Conservation (phyloP, 2,329 filamentous ascomycete genomes). For the Davidsoniella eucalypti region DNA sequence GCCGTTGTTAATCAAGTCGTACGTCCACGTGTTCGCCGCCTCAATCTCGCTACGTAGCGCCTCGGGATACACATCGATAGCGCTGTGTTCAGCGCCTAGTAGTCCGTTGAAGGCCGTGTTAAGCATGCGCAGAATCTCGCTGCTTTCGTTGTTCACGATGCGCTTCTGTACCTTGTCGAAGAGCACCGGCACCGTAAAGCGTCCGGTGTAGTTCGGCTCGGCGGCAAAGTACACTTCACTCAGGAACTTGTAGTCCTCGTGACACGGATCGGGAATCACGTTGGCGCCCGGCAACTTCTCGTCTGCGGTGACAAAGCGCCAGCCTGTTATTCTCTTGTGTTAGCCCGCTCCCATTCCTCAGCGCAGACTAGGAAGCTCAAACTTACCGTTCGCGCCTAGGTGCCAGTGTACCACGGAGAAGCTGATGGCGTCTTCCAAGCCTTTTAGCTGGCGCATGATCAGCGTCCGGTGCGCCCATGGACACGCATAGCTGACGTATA, state of each 20-base stretch:
- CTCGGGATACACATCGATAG: conserved; percentile 51
- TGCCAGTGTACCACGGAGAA: conserved; percentile 87
- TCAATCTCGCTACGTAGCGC: conserved; percentile 54
- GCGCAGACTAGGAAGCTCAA: background rate
- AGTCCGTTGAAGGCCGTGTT: conserved; percentile 59
- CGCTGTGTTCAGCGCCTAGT: conserved; percentile 40
- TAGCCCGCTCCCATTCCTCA: conserved; percentile 26
- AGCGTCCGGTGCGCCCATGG: conserved; percentile 85
- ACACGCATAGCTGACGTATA: conserved; percentile 89
- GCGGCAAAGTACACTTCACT: conserved; percentile 65
- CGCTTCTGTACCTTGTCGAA: conserved; percentile 60
- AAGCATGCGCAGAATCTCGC: conserved; percentile 85
- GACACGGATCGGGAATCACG: conserved; percentile 51
- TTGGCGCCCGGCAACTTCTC: conserved; percentile 40
- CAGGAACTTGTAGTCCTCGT: conserved; percentile 52
- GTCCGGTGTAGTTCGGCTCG: conserved; percentile 54
- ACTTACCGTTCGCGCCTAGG: conserved; percentile 41
- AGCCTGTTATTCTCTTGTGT: conserved; percentile 22
- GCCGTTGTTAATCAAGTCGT: conserved; percentile 55
- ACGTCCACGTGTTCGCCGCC: conserved; percentile 63
- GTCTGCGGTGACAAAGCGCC: conserved; percentile 61
- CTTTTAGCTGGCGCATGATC: conserved; percentile 81
- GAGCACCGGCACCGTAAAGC: conserved; percentile 77
- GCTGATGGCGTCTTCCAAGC: conserved; percentile 68
- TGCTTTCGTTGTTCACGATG: conserved; percentile 85